Evolutionary conservation across 78 protist species (phyloP), one percentile per base, ranked within the genome.

Genomic region (Dictyostelium discoideum): DNA sequence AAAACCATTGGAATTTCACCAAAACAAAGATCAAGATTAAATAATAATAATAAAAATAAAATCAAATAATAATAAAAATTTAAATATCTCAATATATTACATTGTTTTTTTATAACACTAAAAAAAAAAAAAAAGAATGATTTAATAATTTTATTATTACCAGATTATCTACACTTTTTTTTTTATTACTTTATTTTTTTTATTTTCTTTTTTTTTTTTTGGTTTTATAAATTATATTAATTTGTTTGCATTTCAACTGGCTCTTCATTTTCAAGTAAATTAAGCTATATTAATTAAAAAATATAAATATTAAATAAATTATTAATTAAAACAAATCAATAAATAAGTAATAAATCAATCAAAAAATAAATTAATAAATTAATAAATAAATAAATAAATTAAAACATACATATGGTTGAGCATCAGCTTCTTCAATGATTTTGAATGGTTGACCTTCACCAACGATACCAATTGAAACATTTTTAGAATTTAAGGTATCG

Each of bases 401-500:
- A 32, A 37, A 11, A 92, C 78, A 32, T 87, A 96, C 94, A 76
- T 92, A 96, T 54, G 87, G 92, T 46, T 10, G 18, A 29, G 96
- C 83, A 65, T 29, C 37, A n/a, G 87, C 96, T 32, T 81, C 97
- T 73, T 89, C 94, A 87, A 92, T 65, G n/a, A 92, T 86, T 20
- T 48, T 80, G 84, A 94, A 93, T 54, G 74, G 32, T 18, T 81
- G 77, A 76, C 96, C 97, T 10, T 42, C 86, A 29, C 98, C 98
- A 46, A 98, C 99, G 74, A 97, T 44, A 77, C 92, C 97, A 46
- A 98, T 63, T 20, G 98, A 26, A 72, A 86, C 78, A 96, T 98
- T 98, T 81, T 87, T 72, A 3, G 97, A 20, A 39, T 84, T 96
- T 82, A 98, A 83, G 39, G 97, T 97, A 26, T 90, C 79, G n/a